Evolutionary conservation across 225 moss, liverwort and hornwort species (phyloP), one percentile per base, ranked within the genome.

Genomic region (Straminergon stramineum): DNA sequence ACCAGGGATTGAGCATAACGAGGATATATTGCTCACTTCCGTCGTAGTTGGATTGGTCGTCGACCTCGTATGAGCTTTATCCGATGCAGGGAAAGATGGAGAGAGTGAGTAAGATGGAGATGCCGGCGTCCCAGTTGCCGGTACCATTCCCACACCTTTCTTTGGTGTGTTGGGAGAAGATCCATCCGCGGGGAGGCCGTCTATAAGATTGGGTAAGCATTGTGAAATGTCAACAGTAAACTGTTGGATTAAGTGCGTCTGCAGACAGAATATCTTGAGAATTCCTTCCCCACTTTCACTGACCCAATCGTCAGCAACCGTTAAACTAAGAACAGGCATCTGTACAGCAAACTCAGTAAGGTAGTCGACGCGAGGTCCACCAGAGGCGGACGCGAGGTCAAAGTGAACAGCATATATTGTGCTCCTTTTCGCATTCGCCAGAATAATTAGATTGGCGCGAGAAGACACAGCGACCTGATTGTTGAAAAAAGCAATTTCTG

Each of bases 321-420:
- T 95, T 65, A 98, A 91, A 91, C 97, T 98, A 41, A 98, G 94
- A 62, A 98, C 95, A 41, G 96, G 97, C 94, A 96, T 96, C 69
- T 96, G 88, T 52, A 98, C 95, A 41, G 94, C 88, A 88, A 97
- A 96, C 65, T 98, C 97, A 73, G 98, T 94, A 48, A 98, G 89
- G 90, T 97, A 98, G 85, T 97, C 96, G 88, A 98, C 84, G 64
- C 95, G 96, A 76, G 96, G 94, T 82, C 94, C 91, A 88, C 90
- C 93, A 45, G 94, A 90, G 89, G 89, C 82, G 30, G 93, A 91
- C 65, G 92, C 90, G 86, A 95, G 96, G 85, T 96, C 96, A 88
- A 97, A 87, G 91, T 97, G 98, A 70, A 95, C 94, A 37, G 94
- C 96, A 91, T 98, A 98, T 41, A 98, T 95, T 92, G 96, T 95